Percentiles rank a stretch among this genome's conserved stretches.
These are phyloP conservation scores for Aspergillus ellipticus DNA, from an alignment of 495 filamentous ascomycete species.

Conservation along the genomic window DNA sequence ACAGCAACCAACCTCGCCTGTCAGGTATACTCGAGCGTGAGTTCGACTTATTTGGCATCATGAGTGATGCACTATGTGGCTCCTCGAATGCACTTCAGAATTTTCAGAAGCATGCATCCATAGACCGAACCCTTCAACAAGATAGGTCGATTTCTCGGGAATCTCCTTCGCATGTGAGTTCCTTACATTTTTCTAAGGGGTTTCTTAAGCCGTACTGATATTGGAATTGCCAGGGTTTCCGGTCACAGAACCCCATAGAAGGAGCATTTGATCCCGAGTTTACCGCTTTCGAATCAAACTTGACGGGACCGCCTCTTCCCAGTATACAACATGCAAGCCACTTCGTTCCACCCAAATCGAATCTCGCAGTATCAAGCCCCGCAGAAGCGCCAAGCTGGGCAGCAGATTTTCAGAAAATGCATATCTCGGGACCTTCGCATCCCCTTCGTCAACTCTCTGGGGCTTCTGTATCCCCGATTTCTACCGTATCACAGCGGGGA, in stretches of 20 bases:
- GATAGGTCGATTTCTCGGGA: slow-evolving; percentile 61
- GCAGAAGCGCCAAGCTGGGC: slow-evolving; percentile 38
- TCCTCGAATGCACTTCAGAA: slow-evolving; percentile 85
- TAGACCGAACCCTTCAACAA: slow-evolving; percentile 80
- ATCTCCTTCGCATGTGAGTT: slow-evolving; percentile 52
- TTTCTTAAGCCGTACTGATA: slow-evolving; percentile 13
- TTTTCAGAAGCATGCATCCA: slow-evolving; percentile 74
- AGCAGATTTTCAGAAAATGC: slow-evolving; percentile 48
- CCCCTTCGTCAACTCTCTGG: slow-evolving; percentile 32
- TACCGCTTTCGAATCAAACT: slow-evolving; percentile 63
- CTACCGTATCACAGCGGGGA: slow-evolving; percentile 25
- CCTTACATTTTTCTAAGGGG: neutral
- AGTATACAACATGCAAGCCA: slow-evolving; percentile 30
- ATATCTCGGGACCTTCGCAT: slow-evolving; percentile 36
- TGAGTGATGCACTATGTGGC: slow-evolving; percentile 83
- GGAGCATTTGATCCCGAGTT: slow-evolving; percentile 64
- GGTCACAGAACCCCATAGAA: slow-evolving; percentile 53
- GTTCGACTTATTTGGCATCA: slow-evolving; percentile 33
- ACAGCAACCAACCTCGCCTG: neutral
- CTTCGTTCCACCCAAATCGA: slow-evolving; percentile 21
- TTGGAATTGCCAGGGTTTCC: slow-evolving; percentile 50
- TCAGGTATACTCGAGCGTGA: neutral
- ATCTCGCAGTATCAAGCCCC: slow-evolving; percentile 15
- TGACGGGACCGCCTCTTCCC: slow-evolving; percentile 26
- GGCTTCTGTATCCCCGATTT: slow-evolving; percentile 26